Evolutionary conservation across 140 eudicot genomes (phyloP).

Genomic region (Erigeron philadelphicus): DNA sequence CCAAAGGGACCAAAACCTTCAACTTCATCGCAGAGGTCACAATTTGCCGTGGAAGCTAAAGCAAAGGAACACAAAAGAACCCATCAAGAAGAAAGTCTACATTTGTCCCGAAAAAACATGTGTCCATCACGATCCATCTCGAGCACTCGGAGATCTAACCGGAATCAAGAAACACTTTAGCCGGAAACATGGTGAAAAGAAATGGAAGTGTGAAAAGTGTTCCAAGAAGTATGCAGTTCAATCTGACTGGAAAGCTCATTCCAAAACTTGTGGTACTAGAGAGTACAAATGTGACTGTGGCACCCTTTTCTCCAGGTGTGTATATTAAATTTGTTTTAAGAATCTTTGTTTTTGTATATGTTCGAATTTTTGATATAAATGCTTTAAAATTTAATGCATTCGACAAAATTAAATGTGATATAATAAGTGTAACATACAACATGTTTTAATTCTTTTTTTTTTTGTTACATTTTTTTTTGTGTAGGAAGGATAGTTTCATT

Average conservation of each 20-base stretch:
- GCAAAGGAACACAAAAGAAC: slow-evolving; percentile 68
- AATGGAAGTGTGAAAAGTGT: slow-evolving; percentile 96
- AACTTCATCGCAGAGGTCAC: slow-evolving; percentile 96
- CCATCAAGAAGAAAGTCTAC: slow-evolving; percentile 71
- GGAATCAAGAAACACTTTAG: slow-evolving; percentile 96
- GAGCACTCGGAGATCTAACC: slow-evolving; percentile 94
- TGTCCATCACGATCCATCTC: slow-evolving; percentile 83
- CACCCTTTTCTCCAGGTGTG: slow-evolving; percentile 89
- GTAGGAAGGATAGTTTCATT: slow-evolving; percentile 94
- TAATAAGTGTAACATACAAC: not conserved
- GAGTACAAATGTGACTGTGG: slow-evolving; percentile 99
- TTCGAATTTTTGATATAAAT: slow-evolving; percentile 15
- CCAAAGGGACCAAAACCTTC: slow-evolving; percentile 92
- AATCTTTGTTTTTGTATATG: slow-evolving; percentile 22
- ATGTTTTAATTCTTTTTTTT: slow-evolving; percentile 12
- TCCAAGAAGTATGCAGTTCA: slow-evolving; percentile 97
- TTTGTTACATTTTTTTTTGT: not conserved
- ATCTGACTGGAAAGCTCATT: slow-evolving; percentile 98
- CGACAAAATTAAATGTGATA: slow-evolving; percentile 21
- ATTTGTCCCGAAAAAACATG: slow-evolving; percentile 91
- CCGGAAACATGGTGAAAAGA: slow-evolving; percentile 95
- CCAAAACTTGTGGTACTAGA: slow-evolving; percentile 96
- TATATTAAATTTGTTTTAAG: slow-evolving; percentile 12
- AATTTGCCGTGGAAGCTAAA: slow-evolving; percentile 93
- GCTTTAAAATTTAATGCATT: slow-evolving; percentile 19